Evolutionary conservation across 257 asterid genomes (phyloP), one percentile per base, ranked within the genome.

Genomic region (Pogostemon cablin): DNA sequence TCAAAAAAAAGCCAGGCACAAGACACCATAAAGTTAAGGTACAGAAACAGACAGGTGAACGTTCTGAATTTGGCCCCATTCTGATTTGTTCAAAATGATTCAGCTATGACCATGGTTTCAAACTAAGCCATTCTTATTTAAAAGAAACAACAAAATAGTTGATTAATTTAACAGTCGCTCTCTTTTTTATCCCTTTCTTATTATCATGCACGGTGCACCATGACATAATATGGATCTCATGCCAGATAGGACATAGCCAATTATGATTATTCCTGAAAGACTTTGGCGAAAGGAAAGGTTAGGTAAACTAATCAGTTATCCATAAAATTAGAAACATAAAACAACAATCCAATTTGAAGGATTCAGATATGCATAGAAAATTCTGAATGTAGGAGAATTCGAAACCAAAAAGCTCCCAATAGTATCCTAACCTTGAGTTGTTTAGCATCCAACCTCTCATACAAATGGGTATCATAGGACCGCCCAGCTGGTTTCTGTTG

Each of bases 381-480:
- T 8, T 60, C 38, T 25, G 12, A 48, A 40, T 46, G 55, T 9
- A 60, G 39, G 44, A 72, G 43, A 57, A 69, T 12, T 57, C 25
- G 60, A 60, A 46, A 54, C 7, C 64, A 55, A 54, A 58, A 37
- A 71, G 4, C 63, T 58, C 44, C 65, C 62, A 65, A 47, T 48
- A 76, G 64, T 54, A 52, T 68, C 76, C 88, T 78, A 69, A 90
- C 97, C 97, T 88, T 89, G 83, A 82, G 60, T 70, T 82, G 69
- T 61, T 81, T 86, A 72, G 81, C 76, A 66, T 88, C 93, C 68
- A 75, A 73, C 59, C 78, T 82, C 86, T 88, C 92, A 62, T 80
- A 79, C 63, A 83, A 72, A 73, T 79, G 83, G 76, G 86, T 66
- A 58, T 88, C 93, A 74, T 69, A 82, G 65, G 87, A 76, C 75